Conservation (phyloP, 2,329 filamentous ascomycete species). For the Sarocladiaceae sp. region DNA sequence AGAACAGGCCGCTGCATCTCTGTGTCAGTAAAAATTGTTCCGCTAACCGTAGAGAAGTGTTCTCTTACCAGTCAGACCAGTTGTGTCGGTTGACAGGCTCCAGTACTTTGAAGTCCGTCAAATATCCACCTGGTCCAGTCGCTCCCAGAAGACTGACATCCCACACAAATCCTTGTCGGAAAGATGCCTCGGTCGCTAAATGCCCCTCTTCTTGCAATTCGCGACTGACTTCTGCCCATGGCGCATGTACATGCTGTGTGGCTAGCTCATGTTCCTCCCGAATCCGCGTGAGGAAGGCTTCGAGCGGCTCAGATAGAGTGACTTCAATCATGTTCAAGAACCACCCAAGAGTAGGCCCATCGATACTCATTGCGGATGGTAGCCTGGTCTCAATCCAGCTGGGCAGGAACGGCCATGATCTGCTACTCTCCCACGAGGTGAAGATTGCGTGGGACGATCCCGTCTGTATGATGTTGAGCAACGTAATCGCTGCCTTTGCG, state of each 20-base stretch:
- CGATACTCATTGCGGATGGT: slow-evolving; percentile 31
- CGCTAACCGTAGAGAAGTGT: not conserved
- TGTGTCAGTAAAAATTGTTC: not conserved
- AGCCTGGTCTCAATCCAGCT: slow-evolving; percentile 28
- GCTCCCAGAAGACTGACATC: slow-evolving; percentile 28
- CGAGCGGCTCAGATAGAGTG: slow-evolving; percentile 18
- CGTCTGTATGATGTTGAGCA: slow-evolving; percentile 31
- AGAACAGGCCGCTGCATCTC: slow-evolving; percentile 27
- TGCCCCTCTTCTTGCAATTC: slow-evolving; percentile 28
- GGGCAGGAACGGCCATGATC: slow-evolving; percentile 33
- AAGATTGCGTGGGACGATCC: slow-evolving; percentile 26
- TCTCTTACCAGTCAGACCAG: slow-evolving; percentile 36
- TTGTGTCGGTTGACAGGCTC: slow-evolving; percentile 28
- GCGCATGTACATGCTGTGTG: slow-evolving; percentile 25
- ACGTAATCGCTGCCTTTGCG: slow-evolving; percentile 24
- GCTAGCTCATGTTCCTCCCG: slow-evolving; percentile 20
- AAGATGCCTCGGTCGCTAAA: slow-evolving; percentile 27
- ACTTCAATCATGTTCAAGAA: slow-evolving; percentile 29
- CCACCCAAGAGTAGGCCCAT: slow-evolving; percentile 32
- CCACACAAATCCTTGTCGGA: slow-evolving; percentile 34
- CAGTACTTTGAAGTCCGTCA: slow-evolving; percentile 19
- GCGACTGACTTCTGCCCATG: slow-evolving; percentile 28
- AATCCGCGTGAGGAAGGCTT: slow-evolving; percentile 23
- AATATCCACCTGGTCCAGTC: slow-evolving; percentile 13
- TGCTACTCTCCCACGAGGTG: slow-evolving; percentile 28